These are phyloP conservation scores for Myxozyma vanderwaltii DNA, from an alignment of 805 yeast genomes.

Conservation along the genomic window DNA sequence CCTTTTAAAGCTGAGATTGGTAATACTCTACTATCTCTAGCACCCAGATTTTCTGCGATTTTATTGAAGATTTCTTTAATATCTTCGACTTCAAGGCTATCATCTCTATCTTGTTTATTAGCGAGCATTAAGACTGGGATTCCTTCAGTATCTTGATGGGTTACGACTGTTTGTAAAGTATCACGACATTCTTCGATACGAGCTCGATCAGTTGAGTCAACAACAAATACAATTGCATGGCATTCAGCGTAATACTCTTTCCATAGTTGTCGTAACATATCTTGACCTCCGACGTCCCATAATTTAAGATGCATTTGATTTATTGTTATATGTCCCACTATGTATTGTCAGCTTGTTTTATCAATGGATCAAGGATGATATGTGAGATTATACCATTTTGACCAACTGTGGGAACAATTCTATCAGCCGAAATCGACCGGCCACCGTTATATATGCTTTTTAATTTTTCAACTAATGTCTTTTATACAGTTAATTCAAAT, in stretches of 20 bases:
- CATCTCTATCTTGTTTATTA: conserved; percentile 83
- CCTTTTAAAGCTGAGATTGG: conserved; percentile 84
- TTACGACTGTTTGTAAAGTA: conserved; percentile 57
- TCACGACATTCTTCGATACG: conserved; percentile 81
- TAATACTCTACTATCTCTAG: conserved; percentile 85
- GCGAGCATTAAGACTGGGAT: conserved; percentile 94
- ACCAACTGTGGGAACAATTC: conserved; percentile 91
- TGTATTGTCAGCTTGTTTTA: no score
- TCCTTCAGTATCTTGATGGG: conserved; percentile 65
- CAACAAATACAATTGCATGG: conserved; percentile 89
- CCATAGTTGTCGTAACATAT: conserved; percentile 83
- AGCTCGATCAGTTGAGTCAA: conserved; percentile 84
- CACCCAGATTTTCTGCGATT: conserved; percentile 80
- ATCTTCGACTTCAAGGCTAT: conserved; percentile 71
- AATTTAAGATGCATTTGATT: conserved; percentile 59
- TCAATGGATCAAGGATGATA: no score
- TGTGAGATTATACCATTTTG: conserved; percentile 61
- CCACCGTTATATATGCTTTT: conserved; percentile 53
- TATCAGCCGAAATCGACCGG: conserved; percentile 42
- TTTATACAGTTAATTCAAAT: neutral
- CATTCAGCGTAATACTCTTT: conserved; percentile 78
- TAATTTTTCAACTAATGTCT: conserved; percentile 66
- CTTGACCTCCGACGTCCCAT: conserved; percentile 98
- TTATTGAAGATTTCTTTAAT: conserved; percentile 81
- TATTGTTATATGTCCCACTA: conserved; percentile 47